Base-by-base conservation (phyloP, 768 basidiomycete species). In the Tephrocybe rancida region DNA sequence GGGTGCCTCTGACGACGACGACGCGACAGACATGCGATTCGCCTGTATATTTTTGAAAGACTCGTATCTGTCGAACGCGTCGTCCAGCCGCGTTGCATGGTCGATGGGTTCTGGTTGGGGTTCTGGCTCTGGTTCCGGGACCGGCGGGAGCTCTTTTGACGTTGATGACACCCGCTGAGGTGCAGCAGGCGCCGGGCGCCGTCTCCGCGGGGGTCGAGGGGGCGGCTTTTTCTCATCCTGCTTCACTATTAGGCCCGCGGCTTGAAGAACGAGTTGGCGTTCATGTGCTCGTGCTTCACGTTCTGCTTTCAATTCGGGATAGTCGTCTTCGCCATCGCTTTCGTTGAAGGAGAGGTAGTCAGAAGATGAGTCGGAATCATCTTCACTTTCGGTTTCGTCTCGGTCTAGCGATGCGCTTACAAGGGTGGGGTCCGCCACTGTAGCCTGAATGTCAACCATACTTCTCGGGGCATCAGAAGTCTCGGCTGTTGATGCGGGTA, bases 11-110 rank as follows among this genome's bases (percentile, higher is more conserved):
- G n/a, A n/a, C 1, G 70, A 62, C 2, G 67, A 71, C 11, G 87
- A 90, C 1, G 85, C 76, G 11, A 83, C 72, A 9, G 90, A 88
- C 52, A 86, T 67, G 45, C 88, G 73, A 55, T 72, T 76, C 19
- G 64, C 56, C 58, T 80, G 78, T 39, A 69, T 72, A 62, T 84
- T 82, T 64, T 83, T 83, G 70, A 87, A 95, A n/a, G 85, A 76
- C 66, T 95, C 91, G 64, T 96, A 97, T 32, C 92, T 79, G 52
- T 91, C 90, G 67, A 88, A 96, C 0, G 95, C 95, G 67, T 96
- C 93, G 61, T 93, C 88, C 32, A 90, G 71, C 5, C 69, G 75
- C 3, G 68, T 64, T 39, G 74, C 70, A 57, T 79, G 73, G 39
- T 81, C 75, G 11, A 68, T 64, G 5, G 60, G 55, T 37, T 64